Evolutionary conservation across 805 yeast species (phyloP).

Genomic region (Sungouiozyma intestinalis): DNA sequence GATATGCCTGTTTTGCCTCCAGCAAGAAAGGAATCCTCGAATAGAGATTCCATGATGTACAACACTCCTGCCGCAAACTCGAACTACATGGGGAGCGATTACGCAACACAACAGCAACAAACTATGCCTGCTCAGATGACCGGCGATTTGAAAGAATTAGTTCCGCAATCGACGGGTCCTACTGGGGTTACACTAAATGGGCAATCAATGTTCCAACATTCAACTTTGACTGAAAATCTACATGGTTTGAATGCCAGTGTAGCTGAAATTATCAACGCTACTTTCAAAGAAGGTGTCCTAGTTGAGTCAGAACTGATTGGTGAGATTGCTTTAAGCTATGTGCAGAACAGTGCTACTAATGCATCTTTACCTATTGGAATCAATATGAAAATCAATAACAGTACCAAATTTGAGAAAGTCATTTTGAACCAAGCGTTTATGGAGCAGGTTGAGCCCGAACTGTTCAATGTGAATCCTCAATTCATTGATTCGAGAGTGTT

Average conservation of each 20-base stretch:
- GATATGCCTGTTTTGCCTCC: slow-evolving; percentile 51
- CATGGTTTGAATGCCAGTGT: slow-evolving; percentile 74
- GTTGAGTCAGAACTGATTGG: slow-evolving; percentile 60
- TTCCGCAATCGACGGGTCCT: slow-evolving; percentile 36
- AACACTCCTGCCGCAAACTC: slow-evolving; percentile 18
- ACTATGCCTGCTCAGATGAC: slow-evolving; percentile 21
- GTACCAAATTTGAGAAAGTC: slow-evolving; percentile 35
- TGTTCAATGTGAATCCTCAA: slow-evolving; percentile 38
- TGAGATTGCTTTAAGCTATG: slow-evolving; percentile 74
- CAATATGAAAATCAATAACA: slow-evolving; percentile 33
- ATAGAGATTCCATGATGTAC: slow-evolving; percentile 7
- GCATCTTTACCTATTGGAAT: slow-evolving; percentile 34
- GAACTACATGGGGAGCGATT: slow-evolving; percentile 30
- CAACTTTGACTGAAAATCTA: slow-evolving; percentile 30
- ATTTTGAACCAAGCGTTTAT: slow-evolving; percentile 46
- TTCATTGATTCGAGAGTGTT: slow-evolving; percentile 53
- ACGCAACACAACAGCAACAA: slow-evolving; percentile 21
- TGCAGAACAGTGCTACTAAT: slow-evolving; percentile 22
- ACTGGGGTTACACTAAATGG: slow-evolving; percentile 27
- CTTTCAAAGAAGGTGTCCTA: slow-evolving; percentile 56
- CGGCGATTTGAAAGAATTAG: slow-evolving; percentile 26
- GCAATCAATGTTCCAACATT: slow-evolving; percentile 36
- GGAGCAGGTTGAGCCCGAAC: slow-evolving; percentile 35
- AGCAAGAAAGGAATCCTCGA: slow-evolving; percentile 33
- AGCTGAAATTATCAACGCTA: slow-evolving; percentile 77